Percentiles rank a stretch among this genome's conserved stretches.
Evolutionary conservation across 495 filamentous ascomycete genomes (phyloP).

Genomic region (Pyrenula massariospora): DNA sequence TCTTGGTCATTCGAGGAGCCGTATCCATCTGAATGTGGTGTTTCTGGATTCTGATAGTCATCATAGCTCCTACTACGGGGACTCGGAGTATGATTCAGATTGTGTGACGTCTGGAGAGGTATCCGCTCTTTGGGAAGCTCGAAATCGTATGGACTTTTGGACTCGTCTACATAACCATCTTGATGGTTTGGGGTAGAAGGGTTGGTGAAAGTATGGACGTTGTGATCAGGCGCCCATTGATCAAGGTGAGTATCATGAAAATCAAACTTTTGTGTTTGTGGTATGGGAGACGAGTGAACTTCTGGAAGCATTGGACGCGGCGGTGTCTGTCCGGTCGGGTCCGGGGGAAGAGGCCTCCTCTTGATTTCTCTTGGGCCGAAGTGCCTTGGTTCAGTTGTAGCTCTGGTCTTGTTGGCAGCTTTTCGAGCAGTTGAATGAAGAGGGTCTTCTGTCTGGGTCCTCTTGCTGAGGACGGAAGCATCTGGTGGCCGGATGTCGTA

Average conservation of each 20-base stretch:
- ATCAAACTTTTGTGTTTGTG: background rate
- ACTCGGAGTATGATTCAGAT: no score
- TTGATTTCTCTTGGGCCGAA: conserved; percentile 48
- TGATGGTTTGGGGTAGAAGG: background rate
- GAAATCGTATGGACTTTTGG: background rate
- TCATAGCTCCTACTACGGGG: background rate
- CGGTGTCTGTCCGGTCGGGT: conserved; percentile 65
- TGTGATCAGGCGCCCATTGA: background rate
- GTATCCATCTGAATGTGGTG: background rate
- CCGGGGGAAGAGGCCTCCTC: conserved; percentile 66
- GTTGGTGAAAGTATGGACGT: background rate
- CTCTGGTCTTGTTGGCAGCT: conserved; percentile 9
- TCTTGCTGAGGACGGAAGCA: conserved; percentile 45
- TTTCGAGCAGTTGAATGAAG: conserved; percentile 20
- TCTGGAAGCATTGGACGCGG: conserved; percentile 63
- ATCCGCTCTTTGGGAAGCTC: background rate
- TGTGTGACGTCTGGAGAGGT: background rate
- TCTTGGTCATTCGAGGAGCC: background rate
- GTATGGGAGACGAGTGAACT: conserved; percentile 13
- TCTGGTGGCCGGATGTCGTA: conserved; percentile 81
- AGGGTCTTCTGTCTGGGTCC: conserved; percentile 21
- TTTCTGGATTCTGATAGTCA: background rate
- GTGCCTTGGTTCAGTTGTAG: conserved; percentile 1
- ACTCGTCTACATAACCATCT: background rate
- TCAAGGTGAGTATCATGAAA: background rate